Evolutionary conservation across 1,284 basidiomycete genomes (phyloP), one percentile per base, ranked within the genome.

Genomic region (Golubevia pallescens): DNA sequence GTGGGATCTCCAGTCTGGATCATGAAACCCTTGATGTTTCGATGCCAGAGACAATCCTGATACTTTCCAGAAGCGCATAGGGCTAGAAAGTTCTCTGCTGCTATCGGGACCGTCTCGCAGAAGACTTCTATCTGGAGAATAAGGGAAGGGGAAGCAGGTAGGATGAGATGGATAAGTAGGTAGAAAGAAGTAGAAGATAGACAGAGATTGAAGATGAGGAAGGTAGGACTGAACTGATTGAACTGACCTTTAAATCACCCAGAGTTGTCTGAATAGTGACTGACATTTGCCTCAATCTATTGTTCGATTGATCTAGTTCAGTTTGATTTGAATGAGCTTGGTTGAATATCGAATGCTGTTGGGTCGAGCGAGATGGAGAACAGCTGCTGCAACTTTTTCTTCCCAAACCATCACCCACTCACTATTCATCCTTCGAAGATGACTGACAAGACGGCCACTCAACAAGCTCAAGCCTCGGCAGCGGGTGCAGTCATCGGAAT

Each of bases 51-150:
- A 78, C 91, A 93, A 67, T 89, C 89, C 85, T 97, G 90, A 86
- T 95, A 99, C 75, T 92, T 92, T 53, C 92, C 92, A 8, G 93
- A 92, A 8, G 95, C 96, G 80, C 93, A 95, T 16, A 97, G 89
- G 0, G 93, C 95, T 23, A 99, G 89, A 83, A 99, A 99, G 87
- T 98, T 99, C 93, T 99, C 95, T 69, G 95, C 94, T 19, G 95
- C 89, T 80, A 94, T 93, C 13, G 96, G 96, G 16, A 94, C 93
- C 6, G 94, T 91, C 86, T 99, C 96, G 87, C 96, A 98, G 87
- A 98, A 99, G 23, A 99, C 86, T 87, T 99, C 96, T 73, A 98
- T 91, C 94, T 97, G 81, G n/a, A 2, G 57, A 10, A 57, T 60
- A 19, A 51, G 51, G 32, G 34, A 38, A 38, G 34, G 34, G 10